Conservation (phyloP, 2,329 filamentous ascomycete species). For the Xylariaceae sp. region DNA sequence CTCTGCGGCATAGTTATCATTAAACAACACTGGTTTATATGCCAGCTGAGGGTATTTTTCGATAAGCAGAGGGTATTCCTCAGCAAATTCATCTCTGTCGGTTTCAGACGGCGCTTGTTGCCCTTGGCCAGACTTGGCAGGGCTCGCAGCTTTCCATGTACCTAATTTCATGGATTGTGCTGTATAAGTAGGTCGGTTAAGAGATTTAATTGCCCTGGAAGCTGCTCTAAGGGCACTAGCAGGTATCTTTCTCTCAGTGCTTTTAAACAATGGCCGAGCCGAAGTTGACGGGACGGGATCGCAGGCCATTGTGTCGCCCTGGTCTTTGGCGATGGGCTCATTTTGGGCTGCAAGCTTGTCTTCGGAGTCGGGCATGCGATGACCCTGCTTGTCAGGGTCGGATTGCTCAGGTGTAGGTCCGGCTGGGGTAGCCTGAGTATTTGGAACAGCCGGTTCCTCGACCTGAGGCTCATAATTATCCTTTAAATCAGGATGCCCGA, state of each 20-base stretch:
- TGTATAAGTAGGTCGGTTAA: slow-evolving; percentile 31
- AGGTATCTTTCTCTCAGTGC: slow-evolving; percentile 23
- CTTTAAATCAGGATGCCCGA: slow-evolving; percentile 2
- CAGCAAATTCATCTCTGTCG: slow-evolving; percentile 23
- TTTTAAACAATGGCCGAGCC: slow-evolving; percentile 32
- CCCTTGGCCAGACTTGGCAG: slow-evolving; percentile 38
- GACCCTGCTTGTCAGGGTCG: slow-evolving; percentile 43
- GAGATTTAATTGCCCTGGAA: slow-evolving; percentile 32
- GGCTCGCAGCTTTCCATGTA: slow-evolving; percentile 60
- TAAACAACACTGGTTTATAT: no score
- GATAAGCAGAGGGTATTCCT: slow-evolving; percentile 28
- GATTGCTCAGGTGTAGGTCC: slow-evolving; percentile 30
- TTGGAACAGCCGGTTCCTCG: slow-evolving; percentile 9
- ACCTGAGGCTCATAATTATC: slow-evolving; percentile 25
- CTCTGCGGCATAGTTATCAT: no score
- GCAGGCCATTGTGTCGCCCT: slow-evolving; percentile 28
- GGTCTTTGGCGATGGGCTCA: slow-evolving; percentile 27
- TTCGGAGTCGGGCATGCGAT: slow-evolving; percentile 49
- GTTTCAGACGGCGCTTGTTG: slow-evolving; percentile 1
- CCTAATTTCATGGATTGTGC: slow-evolving; percentile 41
- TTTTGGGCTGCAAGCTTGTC: slow-evolving; percentile 44
- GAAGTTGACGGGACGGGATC: slow-evolving; percentile 42
- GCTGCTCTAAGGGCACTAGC: slow-evolving; percentile 30
- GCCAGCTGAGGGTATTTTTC: no score
- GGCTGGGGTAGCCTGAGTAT: slow-evolving; percentile 28